Conservation (phyloP, 768 basidiomycete species). For the Lentinula edodes region DNA sequence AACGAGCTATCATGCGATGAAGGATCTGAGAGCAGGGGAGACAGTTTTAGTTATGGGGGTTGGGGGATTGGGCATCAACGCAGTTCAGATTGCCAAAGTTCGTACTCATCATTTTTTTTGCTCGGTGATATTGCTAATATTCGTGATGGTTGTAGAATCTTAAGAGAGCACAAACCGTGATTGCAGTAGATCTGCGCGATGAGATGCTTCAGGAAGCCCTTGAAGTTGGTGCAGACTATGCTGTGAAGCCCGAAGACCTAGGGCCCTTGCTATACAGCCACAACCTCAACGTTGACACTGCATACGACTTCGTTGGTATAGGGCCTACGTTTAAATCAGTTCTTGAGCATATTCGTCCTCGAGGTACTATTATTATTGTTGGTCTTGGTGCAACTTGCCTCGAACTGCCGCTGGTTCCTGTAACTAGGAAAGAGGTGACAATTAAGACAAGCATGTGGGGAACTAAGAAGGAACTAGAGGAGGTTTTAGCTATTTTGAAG, state of each 20-base stretch:
- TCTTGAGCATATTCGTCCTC: background rate
- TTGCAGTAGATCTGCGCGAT: background rate
- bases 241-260: background rate
- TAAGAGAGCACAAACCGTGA: background rate
- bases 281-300: background rate
- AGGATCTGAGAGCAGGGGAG: background rate
- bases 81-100: constrained; percentile 5
- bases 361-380: background rate
- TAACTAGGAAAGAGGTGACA: background rate
- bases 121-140: background rate
- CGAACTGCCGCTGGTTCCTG: background rate
- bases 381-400: background rate
- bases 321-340: background rate
- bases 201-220: background rate
- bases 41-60: background rate
- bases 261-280: background rate
- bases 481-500: background rate
- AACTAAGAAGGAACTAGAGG: background rate
- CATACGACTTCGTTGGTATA: constrained; percentile 1
- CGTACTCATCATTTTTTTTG: background rate
- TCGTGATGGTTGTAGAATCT: background rate
- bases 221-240: background rate
- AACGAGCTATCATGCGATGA: constrained; percentile 3
- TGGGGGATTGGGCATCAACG: constrained; percentile 3
- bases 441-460: constrained; percentile 1